These are phyloP conservation scores for Senna siamea DNA, from an alignment of 306 rosid genomes.

Conservation along the genomic window DNA sequence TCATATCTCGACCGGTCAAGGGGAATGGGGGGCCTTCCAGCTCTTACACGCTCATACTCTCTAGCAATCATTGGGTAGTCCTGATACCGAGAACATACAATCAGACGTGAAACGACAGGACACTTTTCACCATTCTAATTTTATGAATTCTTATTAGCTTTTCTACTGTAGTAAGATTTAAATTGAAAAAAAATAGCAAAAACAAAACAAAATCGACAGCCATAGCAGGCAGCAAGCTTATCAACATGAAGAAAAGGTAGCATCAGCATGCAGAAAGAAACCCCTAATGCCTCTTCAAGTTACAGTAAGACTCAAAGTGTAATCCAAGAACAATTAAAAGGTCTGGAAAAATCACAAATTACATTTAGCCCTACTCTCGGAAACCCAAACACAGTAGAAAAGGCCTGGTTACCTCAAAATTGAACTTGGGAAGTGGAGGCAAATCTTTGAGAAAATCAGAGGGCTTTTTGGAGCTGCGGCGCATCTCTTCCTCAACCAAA, in stretches of 20 bases:
- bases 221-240: background rate
- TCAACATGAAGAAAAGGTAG: background rate
- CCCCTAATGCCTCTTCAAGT: background rate
- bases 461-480: constrained; percentile 83
- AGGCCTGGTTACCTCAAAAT: constrained; percentile 53
- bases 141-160: background rate
- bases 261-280: background rate
- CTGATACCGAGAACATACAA: constrained; percentile 42
- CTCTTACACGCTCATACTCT: constrained; percentile 88
- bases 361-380: background rate
- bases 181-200: background rate
- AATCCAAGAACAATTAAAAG: too few species aligned
- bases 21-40: constrained; percentile 79
- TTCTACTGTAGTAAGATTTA: background rate
- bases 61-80: constrained; percentile 84
- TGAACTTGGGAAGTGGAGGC: constrained; percentile 72
- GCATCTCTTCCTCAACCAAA: constrained; percentile 88
- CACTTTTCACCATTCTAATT: background rate
- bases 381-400: constrained; percentile 3
- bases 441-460: constrained; percentile 87
- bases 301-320: background rate
- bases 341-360: background rate
- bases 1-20: constrained; percentile 74
- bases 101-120: background rate
- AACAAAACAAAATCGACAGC: background rate